Percentiles rank a stretch among this genome's conserved stretches.
Evolutionary conservation across 192 early-diverging fungal species (phyloP).

Genomic region (Gaertneriomyces sp.): DNA sequence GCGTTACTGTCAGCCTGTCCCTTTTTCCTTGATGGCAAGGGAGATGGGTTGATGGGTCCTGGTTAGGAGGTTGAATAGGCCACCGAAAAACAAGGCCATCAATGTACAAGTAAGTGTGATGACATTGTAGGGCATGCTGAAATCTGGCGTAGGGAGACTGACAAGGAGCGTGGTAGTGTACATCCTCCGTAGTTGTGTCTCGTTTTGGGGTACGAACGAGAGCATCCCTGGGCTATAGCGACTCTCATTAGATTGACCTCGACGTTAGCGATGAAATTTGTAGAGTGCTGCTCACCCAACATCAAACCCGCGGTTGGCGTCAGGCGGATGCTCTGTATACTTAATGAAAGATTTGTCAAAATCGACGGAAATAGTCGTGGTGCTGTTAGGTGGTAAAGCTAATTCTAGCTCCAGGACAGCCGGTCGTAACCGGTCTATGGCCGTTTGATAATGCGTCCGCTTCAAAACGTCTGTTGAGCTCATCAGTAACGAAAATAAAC

Average conservation of each 20-base stretch:
- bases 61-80: conserved; percentile 76
- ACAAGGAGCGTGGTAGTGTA: conserved; percentile 87
- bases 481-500: neutral
- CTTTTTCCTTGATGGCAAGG: no score
- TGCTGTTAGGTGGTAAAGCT: conserved; percentile 64
- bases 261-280: neutral
- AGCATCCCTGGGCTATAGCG: conserved; percentile 10
- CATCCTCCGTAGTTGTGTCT: conserved; percentile 28
- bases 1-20: no score
- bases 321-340: conserved; percentile 94
- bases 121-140: conserved; percentile 99
- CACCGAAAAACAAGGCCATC: conserved; percentile 92
- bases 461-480: conserved; percentile 48
- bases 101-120: conserved; percentile 96
- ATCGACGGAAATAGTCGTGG: conserved; percentile 64
- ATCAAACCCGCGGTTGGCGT: conserved; percentile 94
- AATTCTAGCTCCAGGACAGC: conserved; percentile 71
- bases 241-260: neutral
- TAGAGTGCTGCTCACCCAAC: conserved; percentile 47
- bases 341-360: conserved; percentile 92
- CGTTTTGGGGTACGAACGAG: conserved; percentile 10
- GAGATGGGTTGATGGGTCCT: neutral
- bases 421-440: conserved; percentile 77
- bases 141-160: conserved; percentile 92
- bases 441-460: conserved; percentile 61